A percentile compares a stretch with the other conserved stretches of the same genome.
Conservation (phyloP, 495 filamentous ascomycete species). For the Aspergillus nanangensis region DNA sequence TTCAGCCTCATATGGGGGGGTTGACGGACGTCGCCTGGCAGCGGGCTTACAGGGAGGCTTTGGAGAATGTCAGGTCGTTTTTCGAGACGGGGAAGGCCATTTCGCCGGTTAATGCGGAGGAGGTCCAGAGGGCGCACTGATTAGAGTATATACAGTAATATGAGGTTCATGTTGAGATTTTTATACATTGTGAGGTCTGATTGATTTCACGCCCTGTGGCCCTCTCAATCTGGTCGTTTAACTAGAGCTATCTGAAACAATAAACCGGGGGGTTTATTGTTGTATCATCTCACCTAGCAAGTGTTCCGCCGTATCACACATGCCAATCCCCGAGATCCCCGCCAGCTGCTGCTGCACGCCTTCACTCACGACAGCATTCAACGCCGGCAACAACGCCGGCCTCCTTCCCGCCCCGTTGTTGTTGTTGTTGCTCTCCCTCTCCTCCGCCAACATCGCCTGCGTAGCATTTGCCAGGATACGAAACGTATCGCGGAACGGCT, state of each 20-base stretch:
- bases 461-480: neutral
- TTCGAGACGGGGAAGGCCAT: slow-evolving; percentile 30
- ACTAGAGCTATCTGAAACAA: too few relatives aligned
- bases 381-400: neutral
- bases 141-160: too few relatives aligned
- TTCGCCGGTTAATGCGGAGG: slow-evolving; percentile 20
- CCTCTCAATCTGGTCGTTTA: too few relatives aligned
- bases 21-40: slow-evolving; percentile 30
- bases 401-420: neutral
- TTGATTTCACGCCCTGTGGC: too few relatives aligned
- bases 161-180: too few relatives aligned
- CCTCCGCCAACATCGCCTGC: neutral
- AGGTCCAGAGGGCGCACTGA: too few relatives aligned
- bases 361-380: too few relatives aligned
- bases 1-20: slow-evolving; percentile 21
- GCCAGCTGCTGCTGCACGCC: neutral
- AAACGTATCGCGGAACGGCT: slow-evolving; percentile 14
- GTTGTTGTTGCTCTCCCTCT: neutral
- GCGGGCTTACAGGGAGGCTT: slow-evolving; percentile 31
- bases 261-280: too few relatives aligned
- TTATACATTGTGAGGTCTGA: too few relatives aligned
- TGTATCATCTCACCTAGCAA: too few relatives aligned
- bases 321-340: neutral
- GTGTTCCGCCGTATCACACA: too few relatives aligned
- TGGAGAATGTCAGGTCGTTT: slow-evolving; percentile 35